Percentiles rank a stretch among this genome's conserved stretches.
Conservation (phyloP, 257 asterid genomes). For the Osmanthus fragrans region DNA sequence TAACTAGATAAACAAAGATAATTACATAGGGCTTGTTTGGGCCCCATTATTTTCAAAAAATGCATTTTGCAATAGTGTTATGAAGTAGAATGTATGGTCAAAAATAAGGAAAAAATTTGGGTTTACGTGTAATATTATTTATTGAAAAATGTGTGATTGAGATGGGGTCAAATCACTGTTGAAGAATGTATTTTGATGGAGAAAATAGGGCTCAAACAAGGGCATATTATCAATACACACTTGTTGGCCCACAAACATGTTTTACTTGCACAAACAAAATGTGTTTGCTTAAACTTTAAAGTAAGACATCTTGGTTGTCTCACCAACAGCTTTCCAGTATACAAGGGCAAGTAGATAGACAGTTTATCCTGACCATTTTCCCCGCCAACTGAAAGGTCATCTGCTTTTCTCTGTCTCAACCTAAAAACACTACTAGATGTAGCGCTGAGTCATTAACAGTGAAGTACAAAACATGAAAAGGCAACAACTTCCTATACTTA, state of each 20-base stretch:
- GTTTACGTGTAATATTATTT: too few species aligned
- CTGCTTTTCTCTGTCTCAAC: background rate
- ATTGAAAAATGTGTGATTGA: too few species aligned
- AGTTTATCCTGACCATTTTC: background rate
- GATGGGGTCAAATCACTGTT: too few species aligned
- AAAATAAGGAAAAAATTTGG: too few species aligned
- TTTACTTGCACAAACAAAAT: too few species aligned
- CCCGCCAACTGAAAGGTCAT: background rate
- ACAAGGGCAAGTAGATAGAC: background rate
- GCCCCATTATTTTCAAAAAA: too few species aligned
- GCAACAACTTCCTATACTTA: background rate
- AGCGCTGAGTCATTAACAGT: background rate
- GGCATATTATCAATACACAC: background rate
- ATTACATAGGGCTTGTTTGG: too few species aligned
- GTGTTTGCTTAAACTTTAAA: too few species aligned
- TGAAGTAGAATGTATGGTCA: too few species aligned
- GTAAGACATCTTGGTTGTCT: background rate
- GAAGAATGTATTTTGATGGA: too few species aligned
- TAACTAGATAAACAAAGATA: background rate
- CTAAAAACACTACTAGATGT: background rate
- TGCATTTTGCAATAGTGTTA: too few species aligned
- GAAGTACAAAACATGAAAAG: background rate
- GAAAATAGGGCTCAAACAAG: too few species aligned
- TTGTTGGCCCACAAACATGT: background rate
- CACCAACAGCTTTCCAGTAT: background rate